phyloP scores from a whole-genome alignment of 352 stramenopile species.

The Hyphochytrium catenoides region DNA sequence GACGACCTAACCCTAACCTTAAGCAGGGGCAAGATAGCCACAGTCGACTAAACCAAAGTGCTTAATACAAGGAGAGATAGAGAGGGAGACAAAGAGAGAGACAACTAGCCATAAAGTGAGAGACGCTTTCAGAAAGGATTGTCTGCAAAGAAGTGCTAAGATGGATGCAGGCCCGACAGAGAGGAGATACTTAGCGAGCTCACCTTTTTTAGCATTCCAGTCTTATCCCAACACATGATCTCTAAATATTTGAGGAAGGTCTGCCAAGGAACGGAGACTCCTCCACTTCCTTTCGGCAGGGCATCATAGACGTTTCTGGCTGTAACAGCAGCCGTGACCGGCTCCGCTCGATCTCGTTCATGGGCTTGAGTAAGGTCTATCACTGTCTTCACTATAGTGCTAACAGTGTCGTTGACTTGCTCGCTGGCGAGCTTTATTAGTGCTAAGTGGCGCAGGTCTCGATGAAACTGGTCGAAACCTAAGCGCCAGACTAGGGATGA shows the following conservation, averaged over 20 bases:
- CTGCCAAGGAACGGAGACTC: slow-evolving; percentile 55
- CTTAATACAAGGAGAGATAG: too few species aligned
- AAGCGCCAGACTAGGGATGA: slow-evolving; percentile 60
- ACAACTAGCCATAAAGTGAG: too few species aligned
- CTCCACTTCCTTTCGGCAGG: slow-evolving; percentile 31
- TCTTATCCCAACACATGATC: slow-evolving; percentile 66
- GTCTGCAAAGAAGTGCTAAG: too few species aligned
- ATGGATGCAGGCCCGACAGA: too few species aligned
- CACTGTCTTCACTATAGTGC: slow-evolving; percentile 47
- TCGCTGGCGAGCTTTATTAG: slow-evolving; percentile 51
- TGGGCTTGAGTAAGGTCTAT: slow-evolving; percentile 43
- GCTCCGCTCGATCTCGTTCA: slow-evolving; percentile 47
- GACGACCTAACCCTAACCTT: too few species aligned
- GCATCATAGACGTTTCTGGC: slow-evolving; percentile 44
- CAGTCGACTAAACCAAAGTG: too few species aligned
- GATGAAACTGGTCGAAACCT: slow-evolving; percentile 42
- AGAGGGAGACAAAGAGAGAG: too few species aligned
- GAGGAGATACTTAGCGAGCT: too few species aligned
- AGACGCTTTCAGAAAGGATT: too few species aligned
- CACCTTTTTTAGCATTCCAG: slow-evolving; percentile 58
- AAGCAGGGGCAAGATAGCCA: too few species aligned
- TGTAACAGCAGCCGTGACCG: slow-evolving; percentile 40
- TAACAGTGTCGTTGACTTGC: slow-evolving; percentile 53
- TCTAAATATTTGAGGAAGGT: slow-evolving; percentile 62
- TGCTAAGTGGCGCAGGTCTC: slow-evolving; percentile 40